Conservation (phyloP, 139 green algal species). For the Tetradesmus lagerheimii region DNA sequence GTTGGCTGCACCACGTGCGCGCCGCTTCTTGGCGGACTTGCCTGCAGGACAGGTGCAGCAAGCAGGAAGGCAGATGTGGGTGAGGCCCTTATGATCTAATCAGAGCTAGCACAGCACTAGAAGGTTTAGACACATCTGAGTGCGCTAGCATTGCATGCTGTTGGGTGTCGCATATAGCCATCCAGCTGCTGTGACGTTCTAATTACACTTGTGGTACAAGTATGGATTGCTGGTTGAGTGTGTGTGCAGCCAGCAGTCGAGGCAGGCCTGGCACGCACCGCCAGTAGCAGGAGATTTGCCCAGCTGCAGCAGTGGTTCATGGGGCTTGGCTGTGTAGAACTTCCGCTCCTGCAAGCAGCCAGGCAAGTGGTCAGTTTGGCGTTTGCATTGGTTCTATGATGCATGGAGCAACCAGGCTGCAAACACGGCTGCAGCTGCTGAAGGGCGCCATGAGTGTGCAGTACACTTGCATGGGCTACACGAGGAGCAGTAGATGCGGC, state of each 20-base stretch:
- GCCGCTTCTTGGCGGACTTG: constrained; percentile 2
- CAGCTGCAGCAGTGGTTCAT: constrained; percentile 16
- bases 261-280: neutral
- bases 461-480: neutral
- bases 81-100: too few species aligned
- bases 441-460: neutral
- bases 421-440: too few species aligned
- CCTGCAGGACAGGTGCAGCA: neutral
- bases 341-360: constrained; percentile 11
- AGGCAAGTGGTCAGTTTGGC: too few species aligned
- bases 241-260: neutral
- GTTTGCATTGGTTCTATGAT: too few species aligned
- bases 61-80: neutral
- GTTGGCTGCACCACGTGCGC: neutral
- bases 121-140: too few species aligned
- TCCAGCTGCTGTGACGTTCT: too few species aligned
- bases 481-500: too few species aligned
- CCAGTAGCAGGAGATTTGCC: constrained; percentile 35
- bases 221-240: too few species aligned
- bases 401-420: neutral
- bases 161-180: too few species aligned
- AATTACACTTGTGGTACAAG: too few species aligned
- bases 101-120: neutral
- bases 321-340: neutral
- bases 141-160: neutral